Percentiles rank a stretch among this genome's conserved stretches.
Conservation (phyloP, 2,329 filamentous ascomycete genomes). For the Diatrype stigma region DNA sequence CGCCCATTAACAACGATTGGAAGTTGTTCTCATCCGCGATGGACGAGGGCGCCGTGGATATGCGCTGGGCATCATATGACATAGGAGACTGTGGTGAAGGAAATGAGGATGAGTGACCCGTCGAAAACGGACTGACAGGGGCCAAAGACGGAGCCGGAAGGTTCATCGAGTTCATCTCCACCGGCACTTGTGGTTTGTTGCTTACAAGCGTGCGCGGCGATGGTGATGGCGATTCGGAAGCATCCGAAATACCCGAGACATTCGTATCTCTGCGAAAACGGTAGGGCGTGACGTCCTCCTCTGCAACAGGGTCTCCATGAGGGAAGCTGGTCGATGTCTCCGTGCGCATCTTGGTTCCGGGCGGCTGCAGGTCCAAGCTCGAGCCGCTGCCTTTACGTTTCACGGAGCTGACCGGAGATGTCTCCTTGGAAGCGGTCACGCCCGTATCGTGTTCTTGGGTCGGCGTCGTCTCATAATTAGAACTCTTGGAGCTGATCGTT, state of each 20-base stretch:
- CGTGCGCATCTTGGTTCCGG: conserved; percentile 38
- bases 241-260: conserved; percentile 29
- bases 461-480: conserved; percentile 22
- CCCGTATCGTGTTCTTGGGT: conserved; percentile 25
- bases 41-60: conserved; percentile 73
- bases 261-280: conserved; percentile 36
- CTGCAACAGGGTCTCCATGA: conserved; percentile 47
- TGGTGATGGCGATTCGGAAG: conserved; percentile 38
- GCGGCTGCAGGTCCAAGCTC: conserved; percentile 36
- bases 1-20: conserved; percentile 67
- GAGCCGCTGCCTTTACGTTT: conserved; percentile 44
- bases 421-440: conserved; percentile 9
- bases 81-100: conserved; percentile 66
- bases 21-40: conserved; percentile 67
- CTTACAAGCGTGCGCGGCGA: conserved; percentile 40
- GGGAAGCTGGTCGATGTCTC: conserved; percentile 47
- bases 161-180: conserved; percentile 46
- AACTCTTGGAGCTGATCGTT: conserved; percentile 18
- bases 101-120: conserved; percentile 60
- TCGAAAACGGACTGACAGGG: conserved; percentile 62
- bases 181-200: conserved; percentile 43
- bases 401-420: conserved; percentile 17
- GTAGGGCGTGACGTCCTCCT: conserved; percentile 38
- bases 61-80: conserved; percentile 66
- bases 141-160: conserved; percentile 40